These are phyloP conservation scores for Mycena maculata DNA, from an alignment of 768 basidiomycete genomes.

Conservation along the genomic window DNA sequence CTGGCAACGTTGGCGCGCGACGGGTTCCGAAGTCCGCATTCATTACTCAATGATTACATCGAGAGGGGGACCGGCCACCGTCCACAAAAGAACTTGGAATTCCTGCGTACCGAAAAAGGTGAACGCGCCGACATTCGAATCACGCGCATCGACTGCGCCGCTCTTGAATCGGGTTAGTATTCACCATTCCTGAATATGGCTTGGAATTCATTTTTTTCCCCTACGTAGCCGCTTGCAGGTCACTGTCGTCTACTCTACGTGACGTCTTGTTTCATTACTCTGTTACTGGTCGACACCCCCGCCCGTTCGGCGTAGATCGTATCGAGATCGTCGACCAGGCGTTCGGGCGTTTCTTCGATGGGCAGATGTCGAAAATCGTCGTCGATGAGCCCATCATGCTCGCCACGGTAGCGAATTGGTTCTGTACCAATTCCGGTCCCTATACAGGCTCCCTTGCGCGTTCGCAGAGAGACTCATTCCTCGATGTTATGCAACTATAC, in stretches of 20 bases:
- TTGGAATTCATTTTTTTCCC: not conserved
- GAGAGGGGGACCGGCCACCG: not conserved
- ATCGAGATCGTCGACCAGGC: not conserved
- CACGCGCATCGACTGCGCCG: not conserved
- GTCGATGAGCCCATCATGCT: conserved; percentile 22
- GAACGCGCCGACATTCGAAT: not conserved
- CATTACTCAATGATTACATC: conserved; percentile 2
- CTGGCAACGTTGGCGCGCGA: not conserved
- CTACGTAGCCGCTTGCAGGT: not conserved
- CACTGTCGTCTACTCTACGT: not conserved
- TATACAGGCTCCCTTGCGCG: no score
- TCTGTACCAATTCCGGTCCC: not conserved
- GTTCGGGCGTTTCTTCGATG: conserved; percentile 11
- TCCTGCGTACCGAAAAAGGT: not conserved
- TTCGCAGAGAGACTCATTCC: not conserved
- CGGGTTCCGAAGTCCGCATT: conserved; percentile 10
- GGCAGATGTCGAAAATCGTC: conserved; percentile 13
- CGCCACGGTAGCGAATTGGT: conserved; percentile 2
- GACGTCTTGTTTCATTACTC: not conserved
- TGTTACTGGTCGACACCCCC: not conserved
- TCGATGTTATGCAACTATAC: not conserved
- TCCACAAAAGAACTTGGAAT: not conserved
- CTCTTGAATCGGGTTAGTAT: not conserved
- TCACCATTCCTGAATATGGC: not conserved
- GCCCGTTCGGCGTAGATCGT: not conserved